These are phyloP conservation scores for Passiflora organensis DNA, from an alignment of 345 rosid genomes.

Conservation along the genomic window DNA sequence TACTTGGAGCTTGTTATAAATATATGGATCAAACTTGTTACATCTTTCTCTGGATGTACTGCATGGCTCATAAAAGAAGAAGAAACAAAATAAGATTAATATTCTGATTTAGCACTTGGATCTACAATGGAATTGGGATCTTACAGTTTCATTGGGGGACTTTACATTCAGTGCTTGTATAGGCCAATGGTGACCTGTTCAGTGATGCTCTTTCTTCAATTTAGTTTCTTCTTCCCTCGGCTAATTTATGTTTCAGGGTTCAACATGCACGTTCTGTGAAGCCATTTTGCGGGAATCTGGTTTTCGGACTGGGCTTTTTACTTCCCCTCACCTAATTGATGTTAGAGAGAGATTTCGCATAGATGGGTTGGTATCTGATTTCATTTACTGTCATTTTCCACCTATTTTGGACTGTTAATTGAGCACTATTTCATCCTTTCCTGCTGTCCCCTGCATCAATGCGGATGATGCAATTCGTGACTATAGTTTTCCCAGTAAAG, in stretches of 20 bases:
- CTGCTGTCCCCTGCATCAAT: background rate
- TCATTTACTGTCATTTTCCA: too few relatives aligned
- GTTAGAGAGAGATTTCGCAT: conserved; percentile 83
- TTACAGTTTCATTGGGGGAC: background rate
- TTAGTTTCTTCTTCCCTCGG: background rate
- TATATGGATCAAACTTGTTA: too few relatives aligned
- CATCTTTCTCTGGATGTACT: background rate
- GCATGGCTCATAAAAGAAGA: background rate
- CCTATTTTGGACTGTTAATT: background rate
- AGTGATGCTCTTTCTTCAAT: background rate
- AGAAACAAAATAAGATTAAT: too few relatives aligned
- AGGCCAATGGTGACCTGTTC: background rate
- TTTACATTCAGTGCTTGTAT: background rate
- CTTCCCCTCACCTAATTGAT: conserved; percentile 88
- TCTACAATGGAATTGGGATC: too few relatives aligned
- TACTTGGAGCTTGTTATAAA: too few relatives aligned
- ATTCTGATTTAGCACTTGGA: too few relatives aligned
- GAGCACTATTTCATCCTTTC: background rate
- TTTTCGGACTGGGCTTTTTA: conserved; percentile 75
- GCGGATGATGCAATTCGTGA: background rate
- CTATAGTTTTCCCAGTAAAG: background rate
- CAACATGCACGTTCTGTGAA: conserved; percentile 86
- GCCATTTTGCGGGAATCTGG: conserved; percentile 82
- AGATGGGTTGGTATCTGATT: conserved; percentile 60
- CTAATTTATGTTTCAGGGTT: conserved; percentile 51